A percentile compares a stretch with the other conserved stretches of the same genome.
Evolutionary conservation across 2,329 filamentous ascomycete genomes (phyloP).

Genomic region (Bipolaris cookei): DNA sequence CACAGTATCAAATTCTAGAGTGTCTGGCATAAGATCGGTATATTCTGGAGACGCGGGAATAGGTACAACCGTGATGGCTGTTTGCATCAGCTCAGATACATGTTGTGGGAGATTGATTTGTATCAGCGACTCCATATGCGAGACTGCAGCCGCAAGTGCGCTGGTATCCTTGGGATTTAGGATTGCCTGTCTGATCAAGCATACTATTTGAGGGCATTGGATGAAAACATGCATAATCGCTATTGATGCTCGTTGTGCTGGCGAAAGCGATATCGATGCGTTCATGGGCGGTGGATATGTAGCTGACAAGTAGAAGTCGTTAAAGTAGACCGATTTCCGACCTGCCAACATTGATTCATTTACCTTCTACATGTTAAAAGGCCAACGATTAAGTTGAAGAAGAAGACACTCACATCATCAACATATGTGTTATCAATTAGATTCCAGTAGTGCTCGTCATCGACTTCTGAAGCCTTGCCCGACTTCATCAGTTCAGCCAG

Average conservation of each 20-base stretch:
- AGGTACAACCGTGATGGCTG: constrained; percentile 16
- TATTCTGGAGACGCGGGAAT: constrained; percentile 23
- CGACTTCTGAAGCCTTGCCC: constrained; percentile 27
- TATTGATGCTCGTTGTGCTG: constrained; percentile 31
- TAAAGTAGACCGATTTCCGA: constrained; percentile 39
- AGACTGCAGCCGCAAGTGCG: constrained; percentile 30
- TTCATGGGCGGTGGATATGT: constrained; percentile 28
- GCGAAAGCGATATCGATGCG: constrained; percentile 6
- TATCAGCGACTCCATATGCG: constrained; percentile 32
- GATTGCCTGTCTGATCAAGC: constrained; percentile 28
- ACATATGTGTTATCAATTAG: constrained; percentile 43
- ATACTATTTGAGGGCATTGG: constrained; percentile 36
- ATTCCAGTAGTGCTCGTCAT: constrained; percentile 40
- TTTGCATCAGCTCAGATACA: constrained; percentile 25
- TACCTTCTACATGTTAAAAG: constrained; percentile 28
- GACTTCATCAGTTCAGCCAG: constrained; percentile 37
- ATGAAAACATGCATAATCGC: constrained; percentile 41
- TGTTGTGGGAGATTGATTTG: constrained; percentile 22
- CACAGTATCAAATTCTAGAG: constrained; percentile 31
- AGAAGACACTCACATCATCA: constrained; percentile 37
- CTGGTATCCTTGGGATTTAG: constrained; percentile 26
- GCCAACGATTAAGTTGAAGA: background rate
- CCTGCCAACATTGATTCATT: constrained; percentile 38
- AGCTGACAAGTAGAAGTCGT: constrained; percentile 34
- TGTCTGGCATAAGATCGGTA: constrained; percentile 28